Conservation (phyloP, 164 flowering plant genomes). For the Kalanchoe fedtschenkoi region DNA sequence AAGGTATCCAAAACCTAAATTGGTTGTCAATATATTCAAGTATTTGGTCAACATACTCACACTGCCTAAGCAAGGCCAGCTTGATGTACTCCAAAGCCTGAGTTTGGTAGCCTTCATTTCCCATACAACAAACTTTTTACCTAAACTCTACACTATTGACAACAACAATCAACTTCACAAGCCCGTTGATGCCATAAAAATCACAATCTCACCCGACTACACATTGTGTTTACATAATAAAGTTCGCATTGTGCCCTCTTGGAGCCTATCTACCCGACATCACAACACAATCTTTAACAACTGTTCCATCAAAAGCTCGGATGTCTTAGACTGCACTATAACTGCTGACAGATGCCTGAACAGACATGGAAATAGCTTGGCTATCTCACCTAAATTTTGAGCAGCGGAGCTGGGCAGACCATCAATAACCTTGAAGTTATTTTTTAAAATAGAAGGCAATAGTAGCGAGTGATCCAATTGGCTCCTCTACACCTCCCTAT, state of each 20-base stretch:
- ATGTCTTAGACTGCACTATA: constrained; percentile 39
- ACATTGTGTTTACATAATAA: no score
- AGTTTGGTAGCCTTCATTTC: neutral
- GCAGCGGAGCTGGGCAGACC: constrained; percentile 89
- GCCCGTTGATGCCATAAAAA: neutral
- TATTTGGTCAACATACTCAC: constrained; percentile 2
- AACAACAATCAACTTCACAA: neutral
- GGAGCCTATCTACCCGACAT: constrained; percentile 98
- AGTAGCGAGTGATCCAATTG: constrained; percentile 69
- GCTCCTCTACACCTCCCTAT: constrained; percentile 72
- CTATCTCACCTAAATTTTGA: constrained; percentile 92
- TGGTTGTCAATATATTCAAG: neutral
- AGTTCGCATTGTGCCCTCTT: constrained; percentile 97
- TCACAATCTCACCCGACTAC: neutral
- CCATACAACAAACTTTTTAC: neutral
- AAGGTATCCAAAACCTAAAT: no score
- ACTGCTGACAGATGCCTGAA: constrained; percentile 81
- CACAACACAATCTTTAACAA: constrained; percentile 84
- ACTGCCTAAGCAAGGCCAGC: no score
- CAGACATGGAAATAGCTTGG: constrained; percentile 74
- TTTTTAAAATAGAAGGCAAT: constrained; percentile 61
- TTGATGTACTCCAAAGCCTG: no score
- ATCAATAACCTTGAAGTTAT: constrained; percentile 49
- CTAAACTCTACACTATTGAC: neutral
- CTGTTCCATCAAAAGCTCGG: constrained; percentile 15